Percentiles rank a stretch among this genome's conserved stretches.
These are phyloP conservation scores for Friedmanniomyces endolithicus DNA, from an alignment of 495 filamentous ascomycete species.

Conservation along the genomic window DNA sequence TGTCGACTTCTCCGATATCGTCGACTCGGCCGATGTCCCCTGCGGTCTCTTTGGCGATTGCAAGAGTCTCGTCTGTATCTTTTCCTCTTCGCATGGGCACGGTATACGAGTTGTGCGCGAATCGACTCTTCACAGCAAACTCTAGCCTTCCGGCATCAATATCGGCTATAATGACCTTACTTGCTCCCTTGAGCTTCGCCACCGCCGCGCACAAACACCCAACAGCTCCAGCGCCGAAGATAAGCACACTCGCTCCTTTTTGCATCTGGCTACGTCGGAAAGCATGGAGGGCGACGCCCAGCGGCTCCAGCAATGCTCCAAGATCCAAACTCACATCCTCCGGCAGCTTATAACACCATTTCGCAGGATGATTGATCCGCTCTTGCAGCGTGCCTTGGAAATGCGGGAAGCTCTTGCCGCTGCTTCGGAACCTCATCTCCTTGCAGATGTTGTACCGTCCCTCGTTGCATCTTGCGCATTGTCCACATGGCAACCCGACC, in stretches of 20 bases:
- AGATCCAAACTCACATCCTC: slow-evolving; percentile 47
- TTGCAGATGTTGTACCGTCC: slow-evolving; percentile 80
- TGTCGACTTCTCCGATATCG: slow-evolving; percentile 51
- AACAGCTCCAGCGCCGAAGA: slow-evolving; percentile 74
- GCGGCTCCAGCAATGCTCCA: slow-evolving; percentile 66
- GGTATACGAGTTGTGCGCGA: slow-evolving; percentile 45
- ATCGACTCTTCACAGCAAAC: slow-evolving; percentile 58
- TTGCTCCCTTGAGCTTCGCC: slow-evolving; percentile 53
- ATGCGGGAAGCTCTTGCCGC: slow-evolving; percentile 66
- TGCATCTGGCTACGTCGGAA: slow-evolving; percentile 47
- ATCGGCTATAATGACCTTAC: slow-evolving; percentile 60
- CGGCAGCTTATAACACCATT: slow-evolving; percentile 58
- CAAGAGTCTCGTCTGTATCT: slow-evolving; percentile 42
- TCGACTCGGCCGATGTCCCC: slow-evolving; percentile 35
- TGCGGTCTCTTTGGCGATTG: slow-evolving; percentile 48
- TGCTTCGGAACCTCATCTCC: slow-evolving; percentile 64
- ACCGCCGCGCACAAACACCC: slow-evolving; percentile 64
- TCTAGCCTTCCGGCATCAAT: slow-evolving; percentile 59
- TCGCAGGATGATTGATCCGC: slow-evolving; percentile 61
- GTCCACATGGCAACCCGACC: slow-evolving; percentile 66
- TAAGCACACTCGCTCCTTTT: slow-evolving; percentile 44
- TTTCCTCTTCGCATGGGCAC: slow-evolving; percentile 38
- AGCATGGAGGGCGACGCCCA: slow-evolving; percentile 71
- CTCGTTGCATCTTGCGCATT: slow-evolving; percentile 51
- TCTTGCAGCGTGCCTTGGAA: slow-evolving; percentile 75